phyloP scores from a whole-genome alignment of 192 early-diverging fungal genomes.

The Allomyces macrogynus region DNA sequence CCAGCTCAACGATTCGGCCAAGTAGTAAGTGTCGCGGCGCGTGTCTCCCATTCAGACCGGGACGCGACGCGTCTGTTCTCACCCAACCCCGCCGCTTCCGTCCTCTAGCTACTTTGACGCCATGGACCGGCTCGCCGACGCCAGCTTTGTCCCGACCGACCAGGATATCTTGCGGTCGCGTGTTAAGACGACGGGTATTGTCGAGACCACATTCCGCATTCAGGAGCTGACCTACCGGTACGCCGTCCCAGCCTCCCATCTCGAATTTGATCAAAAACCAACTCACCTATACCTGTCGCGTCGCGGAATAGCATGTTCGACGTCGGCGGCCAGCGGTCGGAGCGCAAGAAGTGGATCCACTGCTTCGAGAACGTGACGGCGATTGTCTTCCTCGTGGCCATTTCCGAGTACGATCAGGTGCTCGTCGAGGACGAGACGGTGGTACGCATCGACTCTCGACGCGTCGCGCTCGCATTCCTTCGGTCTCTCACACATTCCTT shows the following conservation, averaged over 20 bases:
- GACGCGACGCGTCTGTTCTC: neutral
- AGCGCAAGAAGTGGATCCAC: conserved; percentile 31
- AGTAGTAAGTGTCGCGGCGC: conserved; percentile 17
- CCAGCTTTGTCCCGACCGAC: conserved; percentile 27
- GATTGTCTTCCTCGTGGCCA: conserved; percentile 33
- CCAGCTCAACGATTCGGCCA: conserved; percentile 27
- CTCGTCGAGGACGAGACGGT: conserved; percentile 27
- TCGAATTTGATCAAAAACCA: neutral
- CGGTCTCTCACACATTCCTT: neutral
- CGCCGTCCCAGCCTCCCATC: neutral
- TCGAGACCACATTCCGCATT: conserved; percentile 33
- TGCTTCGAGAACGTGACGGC: conserved; percentile 34
- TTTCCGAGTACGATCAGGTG: conserved; percentile 36
- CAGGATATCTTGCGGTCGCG: conserved; percentile 37
- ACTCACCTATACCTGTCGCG: neutral
- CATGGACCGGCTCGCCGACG: conserved; percentile 22
- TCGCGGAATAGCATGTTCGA: conserved; percentile 23
- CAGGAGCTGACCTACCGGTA: conserved; percentile 26
- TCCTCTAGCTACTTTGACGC: conserved; percentile 25
- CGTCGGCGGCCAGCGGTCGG: conserved; percentile 31
- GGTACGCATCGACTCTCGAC: conserved; percentile 21
- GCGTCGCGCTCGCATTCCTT: conserved; percentile 3
- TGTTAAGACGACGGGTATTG: conserved; percentile 41
- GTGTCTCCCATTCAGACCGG: neutral
- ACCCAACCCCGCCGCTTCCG: neutral